Evolutionary conservation across 805 yeast species (phyloP), one percentile per base, ranked within the genome.

Genomic region (Candida manassasensis): DNA sequence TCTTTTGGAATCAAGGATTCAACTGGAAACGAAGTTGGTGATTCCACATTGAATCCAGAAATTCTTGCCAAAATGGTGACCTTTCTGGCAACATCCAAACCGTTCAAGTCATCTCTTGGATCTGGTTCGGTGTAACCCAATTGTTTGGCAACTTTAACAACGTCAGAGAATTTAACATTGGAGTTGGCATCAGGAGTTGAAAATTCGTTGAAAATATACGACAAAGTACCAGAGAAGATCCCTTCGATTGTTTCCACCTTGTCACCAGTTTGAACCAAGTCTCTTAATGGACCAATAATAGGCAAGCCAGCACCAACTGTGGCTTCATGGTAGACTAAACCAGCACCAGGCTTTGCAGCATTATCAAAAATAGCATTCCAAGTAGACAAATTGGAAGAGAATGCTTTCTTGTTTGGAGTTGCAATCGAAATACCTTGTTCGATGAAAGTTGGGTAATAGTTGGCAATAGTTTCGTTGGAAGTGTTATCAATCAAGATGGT

Each of bases 261-360:
- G 61, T 93, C 99, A 45, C 98, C 98, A 36, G 98, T 93, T 42
- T 77, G 75, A 28, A 93, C 72, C 63, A 90, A 73, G 59, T 93
- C 98, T 55, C 80, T 84, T 53, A 93, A 69, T 34, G 96, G 84
- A 32, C 87, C 81, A 50, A 93, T 81, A 43, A 93, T 79, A 41
- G 99, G 99, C 59, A 93, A 73, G 39, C 97, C 99, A 28, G 99
- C 99, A 55, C 97, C 97, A 40, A 93, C 97, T 6, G 97, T 87
- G 34, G 98, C 95, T 71, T 93, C 99, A 56, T 93, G 98, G 71
- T 88, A 90, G 29, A 88, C 95, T 44, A 90, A 71, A 27, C 87
- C 89, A 30, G 73, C 69, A 24, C 69, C 66, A 31, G 74, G 70
- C 26, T 67, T 62, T 25, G 69, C 71, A 22, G 83, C 73, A 34